Evolutionary conservation across 192 early-diverging fungal genomes (phyloP), one percentile per base, ranked within the genome.

Genomic region (Coemansia sp.): DNA sequence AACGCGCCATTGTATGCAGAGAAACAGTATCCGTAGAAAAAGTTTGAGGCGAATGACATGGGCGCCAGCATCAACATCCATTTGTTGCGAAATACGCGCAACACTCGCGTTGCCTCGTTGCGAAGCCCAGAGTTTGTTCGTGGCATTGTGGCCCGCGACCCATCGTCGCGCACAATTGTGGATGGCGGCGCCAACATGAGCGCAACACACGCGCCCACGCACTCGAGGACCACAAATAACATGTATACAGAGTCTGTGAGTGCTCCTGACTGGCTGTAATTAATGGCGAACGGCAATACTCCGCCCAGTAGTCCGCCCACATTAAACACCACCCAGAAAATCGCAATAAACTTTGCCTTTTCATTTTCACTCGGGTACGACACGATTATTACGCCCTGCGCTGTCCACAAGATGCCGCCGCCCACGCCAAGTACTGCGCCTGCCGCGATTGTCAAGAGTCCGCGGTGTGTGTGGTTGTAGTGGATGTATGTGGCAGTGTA

Each of bases 281-380:
- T 85, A 47, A 88, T 76, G 27, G 79, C 87, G 51, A 93, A 84
- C 21, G 84, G 84, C 59, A 94, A 82, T 12, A 87, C 73, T 58
- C 86, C 85, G 80, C 93, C 93, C 35, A 94, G 51, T 41, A 89
- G 82, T 23, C 87, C 91, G 60, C 93, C 93, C 59, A 87, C 69
- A 38, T 82, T 82, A 82, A 92, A 94, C 21, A 92, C 86, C 56
- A 87, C 84, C 91, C 91, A 93, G 82, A 94, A 94, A 49, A 89
- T 86, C 47, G 85, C 84, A 43, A 94, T 91, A 69, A 79, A 91
- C 60, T 85, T 88, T 43, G 91, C 91, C 84, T 93, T 93, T 62
- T 90, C 82, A 9, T 78, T 56, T 66, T 93, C 93, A 15, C 69
- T 70, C 10, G 93, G 92, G 70, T 94, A 93, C 27, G 91, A 87